These are phyloP conservation scores for Fusarium falciforme DNA, from an alignment of 2,329 filamentous ascomycete species.

Conservation along the genomic window DNA sequence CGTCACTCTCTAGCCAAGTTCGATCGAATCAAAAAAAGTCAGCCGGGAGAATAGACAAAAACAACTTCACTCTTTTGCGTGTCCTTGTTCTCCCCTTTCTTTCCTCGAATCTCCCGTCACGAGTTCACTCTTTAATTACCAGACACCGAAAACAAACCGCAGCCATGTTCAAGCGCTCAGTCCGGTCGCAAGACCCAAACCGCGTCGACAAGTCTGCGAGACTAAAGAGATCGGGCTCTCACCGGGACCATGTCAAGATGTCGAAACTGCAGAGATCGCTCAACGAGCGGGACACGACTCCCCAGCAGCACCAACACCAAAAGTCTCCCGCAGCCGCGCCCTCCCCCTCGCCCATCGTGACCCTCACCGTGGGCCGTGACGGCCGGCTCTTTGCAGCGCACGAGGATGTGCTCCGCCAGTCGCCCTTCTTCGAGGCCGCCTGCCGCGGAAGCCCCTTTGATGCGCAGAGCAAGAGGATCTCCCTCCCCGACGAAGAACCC, in stretches of 20 bases:
- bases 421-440: constrained; percentile 82
- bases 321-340: constrained; percentile 36
- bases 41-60: constrained; percentile 29
- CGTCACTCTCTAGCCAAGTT: constrained; percentile 61
- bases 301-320: constrained; percentile 7
- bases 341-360: constrained; percentile 79
- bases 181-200: constrained; percentile 76
- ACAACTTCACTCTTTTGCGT: constrained; percentile 13
- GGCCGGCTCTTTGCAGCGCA: constrained; percentile 94
- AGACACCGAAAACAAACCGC: constrained; percentile 44
- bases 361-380: constrained; percentile 84
- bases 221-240: constrained; percentile 71
- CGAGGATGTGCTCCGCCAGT: constrained; percentile 89
- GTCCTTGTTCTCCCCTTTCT: constrained; percentile 19
- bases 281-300: constrained; percentile 63
- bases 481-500: constrained; percentile 81
- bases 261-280: constrained; percentile 89
- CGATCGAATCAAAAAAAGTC: constrained; percentile 32
- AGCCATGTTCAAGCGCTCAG: constrained; percentile 93
- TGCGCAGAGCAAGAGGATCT: constrained; percentile 81
- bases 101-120: constrained; percentile 36
- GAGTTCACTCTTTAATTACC: constrained; percentile 43
- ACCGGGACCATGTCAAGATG: constrained; percentile 81
- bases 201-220: constrained; percentile 90
- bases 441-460: constrained; percentile 80